Conservation (phyloP, 148 eudicot genomes). For the Rhododendron vialii region DNA sequence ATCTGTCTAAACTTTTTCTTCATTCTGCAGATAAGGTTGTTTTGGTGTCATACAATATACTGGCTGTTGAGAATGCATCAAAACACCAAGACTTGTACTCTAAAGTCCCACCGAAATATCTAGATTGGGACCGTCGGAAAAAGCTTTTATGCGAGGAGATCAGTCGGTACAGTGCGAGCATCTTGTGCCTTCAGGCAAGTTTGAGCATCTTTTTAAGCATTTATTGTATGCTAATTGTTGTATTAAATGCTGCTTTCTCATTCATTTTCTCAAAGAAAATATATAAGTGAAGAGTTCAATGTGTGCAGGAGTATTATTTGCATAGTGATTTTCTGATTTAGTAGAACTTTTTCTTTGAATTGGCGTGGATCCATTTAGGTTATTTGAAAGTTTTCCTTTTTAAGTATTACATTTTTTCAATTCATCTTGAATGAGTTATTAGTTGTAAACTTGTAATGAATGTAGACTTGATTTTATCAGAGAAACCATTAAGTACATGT, state of each 20-base stretch:
- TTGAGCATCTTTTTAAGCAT: neutral
- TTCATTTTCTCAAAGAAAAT: neutral
- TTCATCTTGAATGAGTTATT: neutral
- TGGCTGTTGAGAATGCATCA: constrained; percentile 82
- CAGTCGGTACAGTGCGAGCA: constrained; percentile 47
- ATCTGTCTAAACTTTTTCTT: constrained; percentile 8
- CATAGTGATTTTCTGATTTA: neutral
- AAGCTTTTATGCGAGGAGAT: constrained; percentile 56
- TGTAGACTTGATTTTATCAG: neutral
- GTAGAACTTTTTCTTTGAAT: neutral
- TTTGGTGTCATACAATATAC: constrained; percentile 73
- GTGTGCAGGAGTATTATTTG: neutral
- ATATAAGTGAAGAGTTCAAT: neutral
- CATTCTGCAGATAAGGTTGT: constrained; percentile 60
- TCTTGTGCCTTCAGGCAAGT: constrained; percentile 88
- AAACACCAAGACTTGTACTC: constrained; percentile 64
- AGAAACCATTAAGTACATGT: neutral
- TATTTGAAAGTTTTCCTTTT: neutral
- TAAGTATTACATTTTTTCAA: neutral
- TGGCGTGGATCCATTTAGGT: neutral
- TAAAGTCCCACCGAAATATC: constrained; percentile 31
- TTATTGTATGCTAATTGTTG: neutral
- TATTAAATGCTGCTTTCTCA: neutral
- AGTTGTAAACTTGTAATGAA: neutral
- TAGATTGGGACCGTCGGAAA: constrained; percentile 70